Conservation (phyloP, 83 land plant genomes). For the Diphasiastrum complanatum region DNA sequence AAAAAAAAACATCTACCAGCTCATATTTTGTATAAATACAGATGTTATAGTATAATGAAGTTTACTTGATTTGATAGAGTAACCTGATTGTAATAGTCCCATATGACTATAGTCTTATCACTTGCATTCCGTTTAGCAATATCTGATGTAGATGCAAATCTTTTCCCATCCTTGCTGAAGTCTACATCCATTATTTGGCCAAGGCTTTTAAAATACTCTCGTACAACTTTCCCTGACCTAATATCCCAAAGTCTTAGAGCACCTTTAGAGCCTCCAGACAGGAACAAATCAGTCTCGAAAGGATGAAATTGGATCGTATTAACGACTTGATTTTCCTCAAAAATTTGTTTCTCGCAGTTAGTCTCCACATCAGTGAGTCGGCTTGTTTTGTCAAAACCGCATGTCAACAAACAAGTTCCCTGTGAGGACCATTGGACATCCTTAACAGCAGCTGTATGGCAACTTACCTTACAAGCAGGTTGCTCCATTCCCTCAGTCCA, state of each 20-base stretch:
- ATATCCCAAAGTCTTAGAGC: conserved; percentile 67
- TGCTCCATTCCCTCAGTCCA: conserved; percentile 51
- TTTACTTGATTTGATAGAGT: conserved; percentile 83
- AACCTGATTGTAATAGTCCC: conserved; percentile 66
- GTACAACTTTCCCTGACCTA: conserved; percentile 47
- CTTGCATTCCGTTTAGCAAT: conserved; percentile 56
- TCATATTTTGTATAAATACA: too few species aligned
- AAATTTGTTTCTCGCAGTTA: conserved; percentile 46
- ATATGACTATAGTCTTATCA: conserved; percentile 76
- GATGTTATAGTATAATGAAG: too few species aligned
- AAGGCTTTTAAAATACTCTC: conserved; percentile 47
- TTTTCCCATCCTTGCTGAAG: conserved; percentile 56
- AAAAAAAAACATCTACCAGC: too few species aligned
- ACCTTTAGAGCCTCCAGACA: conserved; percentile 81
- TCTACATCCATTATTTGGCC: conserved; percentile 80
- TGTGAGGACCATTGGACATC: conserved; percentile 73
- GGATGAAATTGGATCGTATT: conserved; percentile 66
- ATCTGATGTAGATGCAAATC: conserved; percentile 69
- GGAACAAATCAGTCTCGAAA: conserved; percentile 42
- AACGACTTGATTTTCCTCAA: conserved; percentile 63
- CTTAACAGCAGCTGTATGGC: conserved; percentile 73
- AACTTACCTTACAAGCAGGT: conserved; percentile 37
- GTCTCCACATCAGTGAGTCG: conserved; percentile 69
- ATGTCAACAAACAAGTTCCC: conserved; percentile 63
- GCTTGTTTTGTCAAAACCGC: conserved; percentile 79